Evolutionary conservation across 257 asterid species (phyloP).

Genomic region (Apocynum venetum): DNA sequence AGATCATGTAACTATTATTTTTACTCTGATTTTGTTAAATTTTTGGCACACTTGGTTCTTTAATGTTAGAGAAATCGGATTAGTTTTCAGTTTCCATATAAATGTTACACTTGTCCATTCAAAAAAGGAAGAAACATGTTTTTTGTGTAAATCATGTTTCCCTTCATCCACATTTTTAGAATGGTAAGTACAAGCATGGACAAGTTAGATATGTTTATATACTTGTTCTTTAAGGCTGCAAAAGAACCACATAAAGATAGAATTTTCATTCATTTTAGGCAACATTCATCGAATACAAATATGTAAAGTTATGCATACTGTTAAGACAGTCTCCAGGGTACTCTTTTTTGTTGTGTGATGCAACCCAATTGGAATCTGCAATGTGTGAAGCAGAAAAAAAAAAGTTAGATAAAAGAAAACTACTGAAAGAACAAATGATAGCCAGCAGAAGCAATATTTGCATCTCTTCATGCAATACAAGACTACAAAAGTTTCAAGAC

Average conservation of each 20-base stretch:
- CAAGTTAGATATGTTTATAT: not conserved
- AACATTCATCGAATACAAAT: not conserved
- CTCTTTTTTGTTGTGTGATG: slow-evolving; percentile 87
- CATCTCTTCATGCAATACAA: not conserved
- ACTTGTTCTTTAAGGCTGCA: not conserved
- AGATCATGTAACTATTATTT: not conserved
- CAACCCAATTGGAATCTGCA: slow-evolving; percentile 89
- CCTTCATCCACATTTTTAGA: not conserved
- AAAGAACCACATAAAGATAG: not conserved
- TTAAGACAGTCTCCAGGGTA: slow-evolving; percentile 92
- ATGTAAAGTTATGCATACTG: slow-evolving; percentile 45
- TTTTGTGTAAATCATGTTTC: not conserved
- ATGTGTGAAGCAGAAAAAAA: not conserved
- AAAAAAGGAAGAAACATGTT: not conserved
- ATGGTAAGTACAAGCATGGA: not conserved
- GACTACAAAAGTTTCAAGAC: not conserved
- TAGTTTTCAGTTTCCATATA: not conserved
- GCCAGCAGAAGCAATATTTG: not conserved
- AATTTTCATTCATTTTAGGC: not conserved
- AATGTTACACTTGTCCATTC: not conserved
- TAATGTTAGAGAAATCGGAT: no score
- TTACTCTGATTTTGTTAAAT: not conserved
- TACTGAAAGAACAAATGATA: not conserved
- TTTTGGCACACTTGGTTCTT: not conserved
- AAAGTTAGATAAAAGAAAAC: not conserved